Base-by-base conservation (phyloP, 75 land plant genomes). In the Chamaecyparis obtusa region DNA sequence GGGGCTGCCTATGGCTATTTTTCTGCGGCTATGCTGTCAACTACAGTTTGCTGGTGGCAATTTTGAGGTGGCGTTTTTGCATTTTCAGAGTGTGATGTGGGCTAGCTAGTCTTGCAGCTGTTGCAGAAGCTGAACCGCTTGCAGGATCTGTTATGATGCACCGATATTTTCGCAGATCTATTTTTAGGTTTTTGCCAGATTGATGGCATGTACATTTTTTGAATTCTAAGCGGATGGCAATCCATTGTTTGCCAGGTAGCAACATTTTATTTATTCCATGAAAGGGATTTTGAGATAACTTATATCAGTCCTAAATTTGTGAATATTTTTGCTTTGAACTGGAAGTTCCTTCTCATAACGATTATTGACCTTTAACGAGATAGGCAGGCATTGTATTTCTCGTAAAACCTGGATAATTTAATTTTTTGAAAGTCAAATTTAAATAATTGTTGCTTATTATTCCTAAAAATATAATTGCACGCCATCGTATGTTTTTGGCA, bases 21-120 rank as follows among this genome's bases (percentile, higher is more conserved):
- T 84, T 84, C 60, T 49, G 57, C 32, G 85, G 33, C 85, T 84
- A 32, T 46, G 36, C 85, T 84, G 85, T 51, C 64, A 84, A 56
- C 64, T 19, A 55, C 48, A 84, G 64, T 54, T 84, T 84, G 85
- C 85, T 49, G 85, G 64, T 84, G 56, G 85, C 85, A 84, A 84
- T 84, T 84, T 84, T 84, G 85, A 9, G 85, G 39, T 54, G 56
- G 85, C 43, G 30, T 33, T 84, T 84, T 54, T 84, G 41, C 85
- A 84, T 30, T 15, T 83, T 54, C 32, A 9, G 37, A 54, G 64
- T 54, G 43, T 74, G 27, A 74, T 36, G 33, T 84, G 37, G 67
- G 51, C 54, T 48, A 83, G 51, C 54, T 48, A 83, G 37, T 84
- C 85, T 74, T 84, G 85, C 85, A 84, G 17, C 39, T 35, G 85